Conservation (phyloP, 768 basidiomycete species). For the Suillus spraguei region DNA sequence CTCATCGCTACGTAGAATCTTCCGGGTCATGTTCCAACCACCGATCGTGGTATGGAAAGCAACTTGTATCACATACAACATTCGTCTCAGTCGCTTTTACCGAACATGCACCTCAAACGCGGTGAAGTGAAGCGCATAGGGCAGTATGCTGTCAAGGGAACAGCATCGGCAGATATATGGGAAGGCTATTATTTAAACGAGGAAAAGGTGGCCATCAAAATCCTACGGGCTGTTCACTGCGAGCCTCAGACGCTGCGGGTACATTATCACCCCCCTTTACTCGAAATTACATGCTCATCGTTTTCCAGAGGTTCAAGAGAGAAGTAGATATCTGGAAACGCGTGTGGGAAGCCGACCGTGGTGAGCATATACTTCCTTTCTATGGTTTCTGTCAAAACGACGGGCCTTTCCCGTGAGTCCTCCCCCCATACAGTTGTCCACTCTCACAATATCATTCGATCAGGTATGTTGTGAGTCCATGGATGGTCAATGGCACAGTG, state of each 20-base stretch:
- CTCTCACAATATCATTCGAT: conserved; percentile 10
- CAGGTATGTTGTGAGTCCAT: conserved; percentile 62
- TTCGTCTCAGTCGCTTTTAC: conserved; percentile 47
- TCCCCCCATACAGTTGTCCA: not conserved
- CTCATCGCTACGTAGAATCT: conserved; percentile 25
- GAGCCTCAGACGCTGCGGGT: conserved; percentile 48
- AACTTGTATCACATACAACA: conserved; percentile 55
- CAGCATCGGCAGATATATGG: conserved; percentile 55
- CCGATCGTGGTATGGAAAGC: conserved; percentile 46
- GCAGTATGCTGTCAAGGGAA: conserved; percentile 52
- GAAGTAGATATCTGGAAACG: conserved; percentile 58
- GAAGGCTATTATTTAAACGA: conserved; percentile 56
- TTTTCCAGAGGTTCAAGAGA: conserved; percentile 47
- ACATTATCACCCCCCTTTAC: conserved; percentile 6
- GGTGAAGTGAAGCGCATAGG: conserved; percentile 56
- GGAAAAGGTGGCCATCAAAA: conserved; percentile 61
- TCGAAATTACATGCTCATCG: not conserved
- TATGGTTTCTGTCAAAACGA: conserved; percentile 60
- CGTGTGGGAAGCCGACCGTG: conserved; percentile 54
- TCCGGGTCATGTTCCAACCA: conserved; percentile 15
- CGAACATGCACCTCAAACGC: conserved; percentile 49
- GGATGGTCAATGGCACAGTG: conserved; percentile 55
- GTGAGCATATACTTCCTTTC: conserved; percentile 56
- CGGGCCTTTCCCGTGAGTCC: conserved; percentile 54
- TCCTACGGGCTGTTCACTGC: conserved; percentile 52